phyloP scores from a whole-genome alignment of 1,284 basidiomycete genomes.

The Ganoderma leucocontextum region DNA sequence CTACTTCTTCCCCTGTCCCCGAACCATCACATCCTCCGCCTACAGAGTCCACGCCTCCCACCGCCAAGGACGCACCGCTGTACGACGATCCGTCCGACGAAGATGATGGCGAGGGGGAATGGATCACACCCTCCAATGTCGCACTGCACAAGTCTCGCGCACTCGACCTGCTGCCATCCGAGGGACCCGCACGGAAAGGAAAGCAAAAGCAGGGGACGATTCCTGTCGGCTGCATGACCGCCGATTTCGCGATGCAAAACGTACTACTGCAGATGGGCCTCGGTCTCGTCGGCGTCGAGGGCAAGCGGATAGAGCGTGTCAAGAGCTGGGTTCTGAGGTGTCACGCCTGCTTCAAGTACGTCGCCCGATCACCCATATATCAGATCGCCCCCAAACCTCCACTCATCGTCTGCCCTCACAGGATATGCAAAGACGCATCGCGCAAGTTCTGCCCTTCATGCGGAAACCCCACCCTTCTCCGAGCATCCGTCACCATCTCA shows the following conservation, averaged over 20 bases:
- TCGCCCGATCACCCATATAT: conserved; percentile 27
- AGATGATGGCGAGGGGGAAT: conserved; percentile 91
- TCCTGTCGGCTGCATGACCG: conserved; percentile 91
- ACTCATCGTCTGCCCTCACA: conserved; percentile 43
- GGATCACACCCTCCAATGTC: conserved; percentile 96
- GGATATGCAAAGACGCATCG: conserved; percentile 94
- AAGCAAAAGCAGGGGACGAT: conserved; percentile 55
- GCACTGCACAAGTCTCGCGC: conserved; percentile 89
- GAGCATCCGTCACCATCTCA: conserved; percentile 90
- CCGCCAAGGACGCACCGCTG: conserved; percentile 43
- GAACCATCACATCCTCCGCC: conserved; percentile 18
- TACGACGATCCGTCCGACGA: conserved; percentile 80
- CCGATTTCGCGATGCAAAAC: conserved; percentile 99
- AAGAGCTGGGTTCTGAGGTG: conserved; percentile 97
- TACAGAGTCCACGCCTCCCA: conserved; percentile 20
- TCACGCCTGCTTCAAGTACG: conserved; percentile 99
- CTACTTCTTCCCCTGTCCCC: conserved; percentile 16
- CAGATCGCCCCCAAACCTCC: too few relatives aligned
- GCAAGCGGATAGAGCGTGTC: conserved; percentile 89
- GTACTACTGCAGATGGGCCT: conserved; percentile 96
- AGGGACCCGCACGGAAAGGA: conserved; percentile 44
- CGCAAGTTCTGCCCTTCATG: conserved; percentile 99
- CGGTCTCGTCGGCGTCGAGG: conserved; percentile 90
- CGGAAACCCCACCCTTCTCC: conserved; percentile 91
- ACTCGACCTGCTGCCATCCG: conserved; percentile 78